Conservation (phyloP, 495 filamentous ascomycete species). For the Thermochaetoides thermophila region DNA sequence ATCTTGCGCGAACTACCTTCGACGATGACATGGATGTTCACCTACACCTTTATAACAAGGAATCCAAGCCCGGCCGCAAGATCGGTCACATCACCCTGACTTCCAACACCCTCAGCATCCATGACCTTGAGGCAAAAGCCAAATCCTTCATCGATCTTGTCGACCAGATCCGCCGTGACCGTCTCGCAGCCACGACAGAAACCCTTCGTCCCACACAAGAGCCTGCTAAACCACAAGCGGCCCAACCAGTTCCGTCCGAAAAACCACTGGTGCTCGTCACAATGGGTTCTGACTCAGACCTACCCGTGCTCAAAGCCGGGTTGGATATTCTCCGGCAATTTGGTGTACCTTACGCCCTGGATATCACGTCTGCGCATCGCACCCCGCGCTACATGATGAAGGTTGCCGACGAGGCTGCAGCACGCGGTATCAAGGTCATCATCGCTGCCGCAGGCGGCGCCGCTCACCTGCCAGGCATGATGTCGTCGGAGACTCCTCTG, state of each 20-base stretch:
- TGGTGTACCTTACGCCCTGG: slow-evolving; percentile 55
- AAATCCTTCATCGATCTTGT: slow-evolving; percentile 48
- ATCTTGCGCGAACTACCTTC: slow-evolving; percentile 47
- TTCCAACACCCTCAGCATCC: slow-evolving; percentile 45
- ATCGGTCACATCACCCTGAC: slow-evolving; percentile 87
- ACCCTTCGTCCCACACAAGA: slow-evolving; percentile 14
- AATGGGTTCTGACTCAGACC: slow-evolving; percentile 93
- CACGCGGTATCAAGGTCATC: slow-evolving; percentile 67
- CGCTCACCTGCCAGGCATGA: slow-evolving; percentile 86
- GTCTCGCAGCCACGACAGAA: slow-evolving; percentile 19
- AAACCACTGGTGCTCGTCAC: slow-evolving; percentile 60
- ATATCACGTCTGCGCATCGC: slow-evolving; percentile 89
- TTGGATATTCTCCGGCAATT: slow-evolving; percentile 64
- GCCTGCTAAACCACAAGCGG: slow-evolving; percentile 1
- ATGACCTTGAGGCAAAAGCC: slow-evolving; percentile 56
- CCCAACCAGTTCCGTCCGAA: background rate
- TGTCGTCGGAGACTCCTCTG: slow-evolving; percentile 68
- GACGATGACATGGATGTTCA: slow-evolving; percentile 29
- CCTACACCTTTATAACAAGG: slow-evolving; percentile 89
- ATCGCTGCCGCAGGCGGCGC: slow-evolving; percentile 92
- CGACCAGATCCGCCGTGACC: slow-evolving; percentile 49
- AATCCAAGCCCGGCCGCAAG: slow-evolving; percentile 71
- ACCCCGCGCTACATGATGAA: slow-evolving; percentile 72
- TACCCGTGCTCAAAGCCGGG: slow-evolving; percentile 61
- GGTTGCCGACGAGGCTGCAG: slow-evolving; percentile 54